These are phyloP conservation scores for Centaurea solstitialis DNA, from an alignment of 129 eudicot species.

Conservation along the genomic window DNA sequence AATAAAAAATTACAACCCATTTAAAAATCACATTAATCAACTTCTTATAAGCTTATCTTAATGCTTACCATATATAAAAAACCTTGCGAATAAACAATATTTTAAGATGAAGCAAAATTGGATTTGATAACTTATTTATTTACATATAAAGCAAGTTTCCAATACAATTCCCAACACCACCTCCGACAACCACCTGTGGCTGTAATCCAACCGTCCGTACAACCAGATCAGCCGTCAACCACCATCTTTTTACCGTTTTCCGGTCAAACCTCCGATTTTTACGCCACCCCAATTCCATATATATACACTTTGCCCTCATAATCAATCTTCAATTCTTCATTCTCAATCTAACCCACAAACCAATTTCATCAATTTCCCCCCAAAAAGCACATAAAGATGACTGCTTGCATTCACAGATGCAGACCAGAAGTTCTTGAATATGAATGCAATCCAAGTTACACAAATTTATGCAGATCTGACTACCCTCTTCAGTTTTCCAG, in stretches of 20 bases:
- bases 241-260: not conserved
- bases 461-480: conserved; percentile 40
- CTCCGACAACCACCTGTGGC: not conserved
- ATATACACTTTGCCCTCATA: not conserved
- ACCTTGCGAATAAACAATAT: not conserved
- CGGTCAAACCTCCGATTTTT: conserved; percentile 26
- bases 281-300: conserved; percentile 22
- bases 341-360: not conserved
- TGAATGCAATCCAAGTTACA: conserved; percentile 25
- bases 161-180: not conserved
- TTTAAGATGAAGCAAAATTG: conserved; percentile 17
- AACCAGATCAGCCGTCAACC: not conserved
- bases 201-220: not conserved
- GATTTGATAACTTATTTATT: not conserved
- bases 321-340: conserved; percentile 1
- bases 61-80: not conserved
- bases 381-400: conserved; percentile 36
- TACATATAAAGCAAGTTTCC: not conserved
- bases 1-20: too few species aligned
- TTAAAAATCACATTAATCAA: not conserved
- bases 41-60: too few species aligned
- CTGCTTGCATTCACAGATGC: conserved; percentile 61
- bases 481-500: conserved; percentile 47
- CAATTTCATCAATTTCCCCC: conserved; percentile 17
- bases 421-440: conserved; percentile 41